Percentiles rank a stretch among this genome's conserved stretches.
These are phyloP conservation scores for Rhynchosporium secalis DNA, from an alignment of 2,329 filamentous ascomycete species.

Conservation along the genomic window DNA sequence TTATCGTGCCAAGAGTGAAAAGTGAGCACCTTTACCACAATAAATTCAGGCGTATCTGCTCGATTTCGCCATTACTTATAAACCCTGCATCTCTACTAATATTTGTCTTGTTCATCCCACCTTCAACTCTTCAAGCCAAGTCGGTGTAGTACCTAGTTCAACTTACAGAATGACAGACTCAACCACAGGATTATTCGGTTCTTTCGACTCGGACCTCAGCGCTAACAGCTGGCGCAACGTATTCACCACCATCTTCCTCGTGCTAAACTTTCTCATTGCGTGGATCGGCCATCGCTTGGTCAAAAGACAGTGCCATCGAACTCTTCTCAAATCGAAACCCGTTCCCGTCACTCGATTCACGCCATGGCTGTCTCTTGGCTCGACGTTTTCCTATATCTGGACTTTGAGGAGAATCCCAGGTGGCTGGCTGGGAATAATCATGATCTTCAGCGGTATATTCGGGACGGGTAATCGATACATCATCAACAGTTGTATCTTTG, in stretches of 20 bases:
- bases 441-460: conserved; percentile 18
- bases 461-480: conserved; percentile 12
- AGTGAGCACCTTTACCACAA: too few relatives aligned
- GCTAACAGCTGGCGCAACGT: conserved; percentile 6
- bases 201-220: not conserved
- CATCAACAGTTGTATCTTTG: conserved; percentile 17
- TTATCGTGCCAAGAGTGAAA: too few relatives aligned
- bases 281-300: conserved; percentile 18
- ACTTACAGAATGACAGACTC: not conserved
- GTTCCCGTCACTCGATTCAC: conserved; percentile 18
- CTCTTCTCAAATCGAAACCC: conserved; percentile 13
- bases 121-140: too few relatives aligned
- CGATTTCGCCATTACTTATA: too few relatives aligned
- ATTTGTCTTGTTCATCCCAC: not conserved
- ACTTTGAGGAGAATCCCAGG: conserved; percentile 13
- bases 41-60: too few relatives aligned
- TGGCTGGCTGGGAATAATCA: conserved; percentile 19
- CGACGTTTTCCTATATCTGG: conserved; percentile 9
- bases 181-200: conserved; percentile 1
- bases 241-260: conserved; percentile 17
- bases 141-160: not conserved
- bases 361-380: conserved; percentile 16
- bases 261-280: conserved; percentile 14
- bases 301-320: conserved; percentile 17
- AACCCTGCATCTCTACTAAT: too few relatives aligned